phyloP scores from a whole-genome alignment of 441 rosid genomes.

The Euphorbia schlechtendalii region DNA sequence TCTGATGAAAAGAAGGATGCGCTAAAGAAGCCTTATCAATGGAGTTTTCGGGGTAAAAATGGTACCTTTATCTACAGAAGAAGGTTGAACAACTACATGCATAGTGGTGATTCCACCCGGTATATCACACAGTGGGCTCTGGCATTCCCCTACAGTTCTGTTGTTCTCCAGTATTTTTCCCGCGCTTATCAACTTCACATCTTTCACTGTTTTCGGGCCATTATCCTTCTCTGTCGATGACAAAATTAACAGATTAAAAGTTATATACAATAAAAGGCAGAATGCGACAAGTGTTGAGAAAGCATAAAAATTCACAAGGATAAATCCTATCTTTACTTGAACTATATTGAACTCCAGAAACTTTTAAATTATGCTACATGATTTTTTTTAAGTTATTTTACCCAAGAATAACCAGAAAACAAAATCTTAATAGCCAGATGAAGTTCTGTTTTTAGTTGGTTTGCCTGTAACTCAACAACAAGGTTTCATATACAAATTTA shows the following conservation, averaged over 20 bases:
- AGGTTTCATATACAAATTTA: no score
- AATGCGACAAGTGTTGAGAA: background rate
- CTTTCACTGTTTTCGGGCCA: constrained; percentile 84
- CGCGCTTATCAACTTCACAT: constrained; percentile 85
- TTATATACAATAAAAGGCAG: background rate
- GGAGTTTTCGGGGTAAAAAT: background rate
- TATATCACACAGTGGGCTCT: constrained; percentile 68
- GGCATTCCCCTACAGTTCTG: constrained; percentile 74
- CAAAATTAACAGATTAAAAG: constrained; percentile 8
- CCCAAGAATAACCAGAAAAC: no score
- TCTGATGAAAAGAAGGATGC: constrained; percentile 4
- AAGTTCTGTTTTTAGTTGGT: no score
- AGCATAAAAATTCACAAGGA: background rate
- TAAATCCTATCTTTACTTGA: background rate
- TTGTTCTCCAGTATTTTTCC: constrained; percentile 89
- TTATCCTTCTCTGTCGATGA: constrained; percentile 62
- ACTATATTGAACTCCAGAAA: background rate
- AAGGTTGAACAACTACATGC: constrained; percentile 93
- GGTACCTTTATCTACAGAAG: constrained; percentile 61
- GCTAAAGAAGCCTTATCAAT: constrained; percentile 4
- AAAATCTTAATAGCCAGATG: no score
- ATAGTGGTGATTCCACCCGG: constrained; percentile 89
- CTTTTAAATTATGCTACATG: no score
- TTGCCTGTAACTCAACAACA: no score
- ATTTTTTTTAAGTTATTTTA: no score